Evolutionary conservation across 2,329 filamentous ascomycete species (phyloP).

Genomic region (Sclerotinia sclerotiorum): DNA sequence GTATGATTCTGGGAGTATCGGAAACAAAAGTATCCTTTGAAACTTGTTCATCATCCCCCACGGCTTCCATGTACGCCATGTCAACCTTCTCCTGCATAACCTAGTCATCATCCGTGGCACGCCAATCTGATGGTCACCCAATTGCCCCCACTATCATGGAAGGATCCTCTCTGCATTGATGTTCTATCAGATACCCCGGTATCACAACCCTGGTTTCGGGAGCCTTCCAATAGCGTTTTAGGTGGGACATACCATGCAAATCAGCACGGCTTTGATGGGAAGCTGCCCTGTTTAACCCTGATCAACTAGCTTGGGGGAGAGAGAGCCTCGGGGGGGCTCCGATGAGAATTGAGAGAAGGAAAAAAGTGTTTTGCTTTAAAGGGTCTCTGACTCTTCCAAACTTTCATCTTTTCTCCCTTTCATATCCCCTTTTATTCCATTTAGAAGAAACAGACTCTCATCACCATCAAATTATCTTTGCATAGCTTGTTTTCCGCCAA

Average conservation of each 20-base stretch:
- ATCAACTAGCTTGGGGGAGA: conserved; percentile 19
- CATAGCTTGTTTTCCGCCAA: not conserved
- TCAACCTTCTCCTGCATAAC: conserved; percentile 9
- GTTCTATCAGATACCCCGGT: conserved; percentile 19
- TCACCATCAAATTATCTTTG: conserved; percentile 12
- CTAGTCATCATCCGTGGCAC: not conserved
- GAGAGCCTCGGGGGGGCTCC: conserved; percentile 8
- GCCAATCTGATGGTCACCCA: conserved; percentile 1
- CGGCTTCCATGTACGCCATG: conserved; percentile 14
- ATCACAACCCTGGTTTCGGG: conserved; percentile 33
- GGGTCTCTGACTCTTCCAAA: conserved; percentile 18
- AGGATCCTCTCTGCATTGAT: conserved; percentile 11
- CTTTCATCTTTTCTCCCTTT: conserved; percentile 23
- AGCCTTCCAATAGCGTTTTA: conserved; percentile 27
- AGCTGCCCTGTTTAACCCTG: conserved; percentile 21
- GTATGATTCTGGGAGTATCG: conserved; percentile 2
- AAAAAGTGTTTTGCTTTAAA: conserved; percentile 24
- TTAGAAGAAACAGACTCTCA: conserved; percentile 4
- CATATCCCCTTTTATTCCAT: conserved; percentile 17
- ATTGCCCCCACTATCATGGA: not conserved
- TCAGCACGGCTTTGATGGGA: conserved; percentile 28
- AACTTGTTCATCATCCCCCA: conserved; percentile 11
- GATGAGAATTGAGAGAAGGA: conserved; percentile 19
- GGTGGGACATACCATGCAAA: conserved; percentile 25
- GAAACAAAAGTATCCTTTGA: conserved; percentile 4